Conservation (phyloP, 169 alveolate genomes). For the Amoebophrya sp. region DNA sequence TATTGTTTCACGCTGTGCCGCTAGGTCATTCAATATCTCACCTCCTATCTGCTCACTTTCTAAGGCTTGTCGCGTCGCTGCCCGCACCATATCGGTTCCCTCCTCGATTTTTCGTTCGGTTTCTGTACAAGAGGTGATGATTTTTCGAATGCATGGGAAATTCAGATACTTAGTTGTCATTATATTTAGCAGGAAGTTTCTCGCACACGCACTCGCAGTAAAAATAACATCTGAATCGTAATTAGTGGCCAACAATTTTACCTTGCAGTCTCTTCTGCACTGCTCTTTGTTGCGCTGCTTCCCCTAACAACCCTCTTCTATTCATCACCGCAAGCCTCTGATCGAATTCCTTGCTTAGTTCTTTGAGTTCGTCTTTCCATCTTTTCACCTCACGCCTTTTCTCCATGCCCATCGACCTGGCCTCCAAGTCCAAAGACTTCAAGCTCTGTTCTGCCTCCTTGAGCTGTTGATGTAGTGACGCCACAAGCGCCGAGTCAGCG, state of each 20-base stretch:
- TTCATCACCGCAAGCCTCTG: conserved; percentile 12
- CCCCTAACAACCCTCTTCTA: neutral
- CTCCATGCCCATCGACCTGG: neutral
- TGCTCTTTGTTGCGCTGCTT: neutral
- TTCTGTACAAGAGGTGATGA: neutral
- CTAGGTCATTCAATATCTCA: neutral
- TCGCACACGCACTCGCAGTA: too few relatives aligned
- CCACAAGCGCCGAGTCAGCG: neutral
- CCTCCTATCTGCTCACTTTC: neutral
- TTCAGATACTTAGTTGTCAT: too few relatives aligned
- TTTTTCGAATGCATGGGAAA: too few relatives aligned
- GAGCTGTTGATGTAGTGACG: neutral
- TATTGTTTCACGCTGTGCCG: neutral
- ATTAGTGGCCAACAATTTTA: neutral
- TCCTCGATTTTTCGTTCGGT: neutral
- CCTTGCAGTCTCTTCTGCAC: neutral
- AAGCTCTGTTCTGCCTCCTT: neutral
- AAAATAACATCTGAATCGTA: neutral
- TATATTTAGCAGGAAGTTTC: too few relatives aligned
- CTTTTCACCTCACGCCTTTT: neutral
- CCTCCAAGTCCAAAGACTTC: neutral
- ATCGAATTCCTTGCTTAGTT: neutral
- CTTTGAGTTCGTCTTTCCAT: neutral
- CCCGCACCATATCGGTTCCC: neutral
- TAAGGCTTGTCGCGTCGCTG: neutral